phyloP scores from a whole-genome alignment of 176 grass and related monocot species.

The Triticum aestivum region IWGSC_CS_RefSeq_v2.1 NC_057807.1:458800060-458800559 shows the following conservation, averaged over 20 bases:
- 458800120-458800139: no score
- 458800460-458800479: conserved; percentile 27
- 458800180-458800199: no score
- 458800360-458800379: neutral
- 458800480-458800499: neutral
- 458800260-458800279: no score
- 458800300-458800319: neutral
- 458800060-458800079: no score
- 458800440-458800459: conserved; percentile 19
- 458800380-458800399: neutral
- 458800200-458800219: no score
- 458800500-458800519: neutral
- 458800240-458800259: no score
- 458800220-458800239: no score
- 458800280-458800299: neutral
- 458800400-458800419: neutral
- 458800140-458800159: no score
- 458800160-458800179: no score
- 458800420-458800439: neutral
- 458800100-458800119: no score
- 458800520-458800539: neutral
- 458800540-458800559: neutral
- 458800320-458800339: neutral
- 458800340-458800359: neutral
- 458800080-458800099: no score